Base-by-base conservation (phyloP, 1,139 yeast species). In the Diutina sp. region DNA sequence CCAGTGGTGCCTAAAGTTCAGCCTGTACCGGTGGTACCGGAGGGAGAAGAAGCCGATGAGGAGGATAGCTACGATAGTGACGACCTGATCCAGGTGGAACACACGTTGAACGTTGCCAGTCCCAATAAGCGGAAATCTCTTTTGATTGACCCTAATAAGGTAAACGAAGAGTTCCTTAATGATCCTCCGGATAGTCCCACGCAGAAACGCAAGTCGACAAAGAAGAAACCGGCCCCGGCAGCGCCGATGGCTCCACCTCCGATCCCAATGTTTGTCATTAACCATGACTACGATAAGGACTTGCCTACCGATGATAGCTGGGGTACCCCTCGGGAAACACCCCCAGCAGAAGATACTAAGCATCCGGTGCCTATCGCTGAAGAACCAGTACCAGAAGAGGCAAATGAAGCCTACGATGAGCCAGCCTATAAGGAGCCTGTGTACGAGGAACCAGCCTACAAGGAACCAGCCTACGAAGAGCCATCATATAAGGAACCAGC, bases 61-160 rank as follows among this genome's bases (percentile, higher is more conserved):
- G 38, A 47, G 4, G 51, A 47, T 28, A 47, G 44, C n/a, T 50
- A 50, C 32, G 53, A 50, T 9, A n/a, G 25, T 6, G 53, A 50
- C n/a, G 53, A 50, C 28, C 16, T 28, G 28, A 50, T 50, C 53
- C 53, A 50, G 16, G 53, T 50, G 25, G 53, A 50, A 9, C 53
- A 50, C 28, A 16, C 45, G 6, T 50, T 50, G 44, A 50, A 50
- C 28, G 53, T 50, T 28, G 53, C 53, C 6, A 29, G 41, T 8
- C 53, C 53, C n/a, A 32, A 30, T 18, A 50, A 50, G 25, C 53
- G 53, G 1, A 30, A 32, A n/a, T 32, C 45, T 32, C 18, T 50
- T 5, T 16, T 50, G 25, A 50, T 50, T 32, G 53, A 50, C 16
- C 53, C 53, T 11, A 30, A 50, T 18, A 50, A 50, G 28, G 12